A percentile compares a stretch with the other conserved stretches of the same genome.
Evolutionary conservation across 75 land plant genomes (phyloP).

Genomic region (Picea sitchensis): DNA sequence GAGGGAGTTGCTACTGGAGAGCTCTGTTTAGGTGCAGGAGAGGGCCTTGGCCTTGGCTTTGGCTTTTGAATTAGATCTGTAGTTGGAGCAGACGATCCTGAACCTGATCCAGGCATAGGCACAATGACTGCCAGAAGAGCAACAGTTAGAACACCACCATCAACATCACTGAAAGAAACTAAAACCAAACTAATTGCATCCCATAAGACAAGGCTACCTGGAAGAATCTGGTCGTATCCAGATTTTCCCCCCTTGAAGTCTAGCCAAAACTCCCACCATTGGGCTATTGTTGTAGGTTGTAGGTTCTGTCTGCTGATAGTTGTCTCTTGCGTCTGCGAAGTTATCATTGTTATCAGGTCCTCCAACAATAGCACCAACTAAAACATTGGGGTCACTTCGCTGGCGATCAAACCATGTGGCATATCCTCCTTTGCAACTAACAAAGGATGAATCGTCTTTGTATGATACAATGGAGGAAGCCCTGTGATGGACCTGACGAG

Average conservation of each 20-base stretch:
- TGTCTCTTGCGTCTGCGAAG: conserved; percentile 76
- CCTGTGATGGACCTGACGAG: conserved; percentile 83
- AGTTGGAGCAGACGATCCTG: background rate
- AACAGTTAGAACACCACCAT: background rate
- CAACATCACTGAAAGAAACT: conserved; percentile 7
- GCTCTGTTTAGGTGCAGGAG: background rate
- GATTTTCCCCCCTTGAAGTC: conserved; percentile 27
- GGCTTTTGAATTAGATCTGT: background rate
- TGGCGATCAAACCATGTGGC: conserved; percentile 56
- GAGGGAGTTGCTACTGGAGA: background rate
- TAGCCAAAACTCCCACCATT: conserved; percentile 72
- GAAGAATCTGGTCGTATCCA: conserved; percentile 38
- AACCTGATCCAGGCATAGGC: background rate
- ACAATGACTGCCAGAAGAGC: background rate
- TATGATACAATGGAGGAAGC: conserved; percentile 83
- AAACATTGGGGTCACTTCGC: conserved; percentile 74
- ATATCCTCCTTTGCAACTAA: conserved; percentile 78
- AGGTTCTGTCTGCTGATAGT: conserved; percentile 94
- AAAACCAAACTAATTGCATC: background rate
- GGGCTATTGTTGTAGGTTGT: conserved; percentile 95
- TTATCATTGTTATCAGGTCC: conserved; percentile 94
- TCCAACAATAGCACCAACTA: conserved; percentile 87
- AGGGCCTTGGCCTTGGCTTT: background rate
- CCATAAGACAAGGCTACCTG: conserved; percentile 25
- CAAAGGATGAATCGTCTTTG: conserved; percentile 54